Conservation (phyloP, 371 early-diverging fungal species). For the Sporodiniella umbellata region DNA sequence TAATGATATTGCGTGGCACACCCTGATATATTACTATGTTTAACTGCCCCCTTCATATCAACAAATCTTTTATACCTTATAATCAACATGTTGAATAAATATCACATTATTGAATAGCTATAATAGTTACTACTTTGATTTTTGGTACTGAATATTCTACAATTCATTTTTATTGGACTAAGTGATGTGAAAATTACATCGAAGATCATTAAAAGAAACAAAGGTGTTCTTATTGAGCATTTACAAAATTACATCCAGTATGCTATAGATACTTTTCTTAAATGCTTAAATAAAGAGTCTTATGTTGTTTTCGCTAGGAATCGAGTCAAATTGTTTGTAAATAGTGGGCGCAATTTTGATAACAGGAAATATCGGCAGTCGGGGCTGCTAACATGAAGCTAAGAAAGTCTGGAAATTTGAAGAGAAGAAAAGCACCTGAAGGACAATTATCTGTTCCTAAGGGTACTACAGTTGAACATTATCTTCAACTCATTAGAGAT, state of each 20-base stretch:
- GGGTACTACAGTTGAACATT: conserved; percentile 17
- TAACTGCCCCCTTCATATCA: conserved; percentile 4
- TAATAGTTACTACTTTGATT: conserved; percentile 2
- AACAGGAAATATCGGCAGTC: conserved; percentile 10
- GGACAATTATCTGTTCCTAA: conserved; percentile 16
- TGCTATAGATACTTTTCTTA: conserved; percentile 12
- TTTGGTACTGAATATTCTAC: not conserved
- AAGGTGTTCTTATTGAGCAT: conserved; percentile 11
- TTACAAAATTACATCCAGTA: conserved; percentile 20
- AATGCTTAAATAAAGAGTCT: conserved; percentile 18
- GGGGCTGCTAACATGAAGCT: conserved; percentile 16
- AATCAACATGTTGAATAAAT: no score
- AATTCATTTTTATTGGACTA: not conserved
- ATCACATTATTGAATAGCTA: conserved; percentile 1
- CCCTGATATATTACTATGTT: conserved; percentile 1
- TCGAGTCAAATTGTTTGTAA: conserved; percentile 18
- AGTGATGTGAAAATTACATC: conserved; percentile 1
- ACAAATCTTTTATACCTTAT: not conserved
- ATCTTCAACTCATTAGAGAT: conserved; percentile 14
- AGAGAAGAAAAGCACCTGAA: conserved; percentile 18
- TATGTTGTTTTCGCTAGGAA: conserved; percentile 15
- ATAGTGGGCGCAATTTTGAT: conserved; percentile 7
- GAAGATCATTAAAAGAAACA: conserved; percentile 11
- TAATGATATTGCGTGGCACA: not conserved
- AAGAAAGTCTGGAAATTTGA: conserved; percentile 18